Base-by-base conservation (phyloP, 139 green algal genomes). In the Chlorella sp. region DNA sequence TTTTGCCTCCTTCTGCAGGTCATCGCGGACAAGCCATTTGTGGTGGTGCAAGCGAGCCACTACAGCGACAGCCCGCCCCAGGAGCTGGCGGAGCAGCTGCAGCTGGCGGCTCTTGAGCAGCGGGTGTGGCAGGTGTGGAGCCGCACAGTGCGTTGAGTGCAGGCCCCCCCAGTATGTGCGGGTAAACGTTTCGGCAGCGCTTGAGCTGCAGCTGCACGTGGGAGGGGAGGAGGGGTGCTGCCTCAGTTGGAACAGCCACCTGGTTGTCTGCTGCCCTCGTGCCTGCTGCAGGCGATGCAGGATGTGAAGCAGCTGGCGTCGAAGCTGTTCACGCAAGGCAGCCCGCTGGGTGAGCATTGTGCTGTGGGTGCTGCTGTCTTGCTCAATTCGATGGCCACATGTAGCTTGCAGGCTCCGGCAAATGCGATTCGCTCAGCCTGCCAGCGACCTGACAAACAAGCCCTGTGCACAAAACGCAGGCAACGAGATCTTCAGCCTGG, bases 401-500 rank as follows among this genome's bases (percentile, higher is more conserved):
- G n/a, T n/a, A n/a, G n/a, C n/a, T n/a, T n/a, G n/a, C n/a, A n/a
- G n/a, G n/a, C n/a, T n/a, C n/a, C n/a, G n/a, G n/a, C n/a, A n/a
- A n/a, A n/a, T n/a, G n/a, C n/a, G n/a, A n/a, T n/a, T n/a, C n/a
- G n/a, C n/a, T n/a, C n/a, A n/a, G n/a, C n/a, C n/a, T n/a, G n/a
- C n/a, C n/a, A n/a, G n/a, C n/a, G n/a, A n/a, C n/a, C n/a, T n/a
- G n/a, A n/a, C n/a, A n/a, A n/a, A n/a, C n/a, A n/a, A n/a, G n/a
- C n/a, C n/a, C n/a, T n/a, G n/a, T n/a, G n/a, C n/a, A n/a, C n/a
- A n/a, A n/a, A n/a, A n/a, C 15, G 39, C 70, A 78, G 70, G 76
- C 76, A 57, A 82, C 76, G 76, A 82, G 20, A 72, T 82, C 11
- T 82, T 82, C 60, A 44, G 26, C 26, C 36, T 82, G 25, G 76